These are phyloP conservation scores for Blastocrithidia nonstop DNA, from an alignment of 208 protist species.

Conservation along the genomic window DNA sequence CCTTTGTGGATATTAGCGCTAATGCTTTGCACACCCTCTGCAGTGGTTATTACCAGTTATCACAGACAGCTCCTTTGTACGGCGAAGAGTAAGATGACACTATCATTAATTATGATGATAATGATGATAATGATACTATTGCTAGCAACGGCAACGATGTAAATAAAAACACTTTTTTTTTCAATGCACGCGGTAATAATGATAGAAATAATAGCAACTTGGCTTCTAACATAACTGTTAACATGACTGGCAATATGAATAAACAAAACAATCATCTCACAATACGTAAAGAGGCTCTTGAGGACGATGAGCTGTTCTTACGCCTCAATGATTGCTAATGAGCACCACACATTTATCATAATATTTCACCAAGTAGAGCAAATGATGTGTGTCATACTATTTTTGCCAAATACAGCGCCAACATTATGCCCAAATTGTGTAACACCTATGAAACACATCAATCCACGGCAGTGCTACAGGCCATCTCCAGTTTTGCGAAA, in stretches of 20 bases:
- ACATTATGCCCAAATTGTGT: slow-evolving; percentile 83
- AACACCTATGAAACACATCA: slow-evolving; percentile 66
- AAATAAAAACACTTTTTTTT: background rate
- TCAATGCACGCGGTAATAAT: background rate
- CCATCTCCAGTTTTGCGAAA: slow-evolving; percentile 75
- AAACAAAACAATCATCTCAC: background rate
- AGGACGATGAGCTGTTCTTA: slow-evolving; percentile 60
- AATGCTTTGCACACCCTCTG: slow-evolving; percentile 66
- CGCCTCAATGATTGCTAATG: slow-evolving; percentile 50
- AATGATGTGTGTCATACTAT: slow-evolving; percentile 46
- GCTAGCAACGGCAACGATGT: background rate
- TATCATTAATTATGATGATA: slow-evolving; percentile 1
- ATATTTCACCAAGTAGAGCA: slow-evolving; percentile 50
- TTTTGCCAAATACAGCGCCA: slow-evolving; percentile 66
- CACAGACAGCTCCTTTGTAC: slow-evolving; percentile 19
- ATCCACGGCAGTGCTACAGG: slow-evolving; percentile 61
- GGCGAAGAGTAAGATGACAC: slow-evolving; percentile 26
- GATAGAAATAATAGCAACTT: background rate
- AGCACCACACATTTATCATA: slow-evolving; percentile 67
- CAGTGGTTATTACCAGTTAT: slow-evolving; percentile 45
- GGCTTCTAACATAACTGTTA: background rate
- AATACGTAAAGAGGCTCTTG: slow-evolving; percentile 34
- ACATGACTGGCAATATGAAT: too few relatives aligned
- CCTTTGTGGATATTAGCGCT: slow-evolving; percentile 57
- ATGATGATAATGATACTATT: background rate